Base-by-base conservation (phyloP, 768 basidiomycete species). In the Mycena epipterygia region DNA sequence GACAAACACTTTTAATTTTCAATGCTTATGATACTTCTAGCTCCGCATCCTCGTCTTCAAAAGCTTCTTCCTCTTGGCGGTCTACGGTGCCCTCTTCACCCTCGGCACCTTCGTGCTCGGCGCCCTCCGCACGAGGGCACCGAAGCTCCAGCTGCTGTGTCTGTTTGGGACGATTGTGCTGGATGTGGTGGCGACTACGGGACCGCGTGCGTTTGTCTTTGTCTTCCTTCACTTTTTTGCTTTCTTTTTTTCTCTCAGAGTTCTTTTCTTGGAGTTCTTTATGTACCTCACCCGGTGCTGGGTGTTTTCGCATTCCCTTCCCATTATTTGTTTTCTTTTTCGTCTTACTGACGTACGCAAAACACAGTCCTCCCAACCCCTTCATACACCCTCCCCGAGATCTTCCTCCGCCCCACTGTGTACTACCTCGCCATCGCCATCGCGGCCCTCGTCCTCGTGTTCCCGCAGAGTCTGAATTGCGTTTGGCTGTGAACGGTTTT, bases 81-180 rank as follows among this genome's bases (percentile, higher is more conserved):
- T 86, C 0, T 85, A 83, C 73, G 86, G 85, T 9, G 84, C 74
- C 6, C 83, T 87, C 62, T 76, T 87, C 30, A 85, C 84, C 64
- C 73, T 86, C 44, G 85, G 86, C 12, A 80, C 83, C 1, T 86
- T 84, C 59, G 75, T 73, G 25, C 64, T 87, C 12, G 86, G 81
- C 2, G 76, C 76, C 11, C 35, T 84, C 12, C 78, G 82, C 66
- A 85, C 85, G 0, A 81, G 76, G 55, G 66, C 81, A 7, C 86
- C 86, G 25, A 84, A 81, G 64, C 78, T 87, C 7, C 66, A 78
- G 11, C 71, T 86, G 11, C 56, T 85, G 25, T 80, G 81, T 23
- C 81, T 85, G 23, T 85, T 86, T 59, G 85, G 83, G 5, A 81
- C 76, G 23, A 86, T 87, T 30, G 84, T 84, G 12, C 55, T 87